phyloP scores from a whole-genome alignment of 2,329 filamentous ascomycete species.

The Gliomastix tumulicola region DNA sequence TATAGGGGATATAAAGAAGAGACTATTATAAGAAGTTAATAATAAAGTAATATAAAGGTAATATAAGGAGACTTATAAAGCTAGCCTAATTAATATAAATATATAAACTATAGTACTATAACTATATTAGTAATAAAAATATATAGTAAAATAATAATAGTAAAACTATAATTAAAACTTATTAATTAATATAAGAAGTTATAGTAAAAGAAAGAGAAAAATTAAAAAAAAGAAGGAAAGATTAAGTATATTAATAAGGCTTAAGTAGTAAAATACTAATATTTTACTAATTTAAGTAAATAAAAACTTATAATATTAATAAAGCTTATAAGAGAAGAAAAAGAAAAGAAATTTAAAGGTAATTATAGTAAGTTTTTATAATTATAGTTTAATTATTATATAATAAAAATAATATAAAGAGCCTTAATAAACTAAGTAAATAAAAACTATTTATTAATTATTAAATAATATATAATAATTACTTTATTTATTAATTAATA shows the following conservation, averaged over 20 bases:
- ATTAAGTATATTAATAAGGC: neutral
- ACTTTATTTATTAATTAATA: neutral
- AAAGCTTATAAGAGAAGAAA: neutral
- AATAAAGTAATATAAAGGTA: neutral
- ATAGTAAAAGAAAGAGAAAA: neutral
- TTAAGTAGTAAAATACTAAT: neutral
- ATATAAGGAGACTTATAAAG: neutral
- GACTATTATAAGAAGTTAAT: neutral
- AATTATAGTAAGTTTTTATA: too few species aligned
- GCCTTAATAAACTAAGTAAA: neutral
- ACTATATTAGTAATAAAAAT: conserved; percentile 1
- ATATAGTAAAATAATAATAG: neutral
- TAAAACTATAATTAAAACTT: conserved; percentile 1
- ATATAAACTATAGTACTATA: neutral
- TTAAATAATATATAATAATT: neutral
- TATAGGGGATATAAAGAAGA: neutral
- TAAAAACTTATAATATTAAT: neutral
- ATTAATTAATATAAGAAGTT: neutral
- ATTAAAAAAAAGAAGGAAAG: neutral
- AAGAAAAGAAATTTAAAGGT: neutral
- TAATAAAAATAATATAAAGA: neutral
- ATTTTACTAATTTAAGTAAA: neutral
- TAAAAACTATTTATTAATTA: neutral
- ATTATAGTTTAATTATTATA: neutral
- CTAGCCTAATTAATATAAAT: neutral